Evolutionary conservation across 1,284 basidiomycete genomes (phyloP), one percentile per base, ranked within the genome.

Genomic region (Cutaneotrichosporon spelunceum): DNA sequence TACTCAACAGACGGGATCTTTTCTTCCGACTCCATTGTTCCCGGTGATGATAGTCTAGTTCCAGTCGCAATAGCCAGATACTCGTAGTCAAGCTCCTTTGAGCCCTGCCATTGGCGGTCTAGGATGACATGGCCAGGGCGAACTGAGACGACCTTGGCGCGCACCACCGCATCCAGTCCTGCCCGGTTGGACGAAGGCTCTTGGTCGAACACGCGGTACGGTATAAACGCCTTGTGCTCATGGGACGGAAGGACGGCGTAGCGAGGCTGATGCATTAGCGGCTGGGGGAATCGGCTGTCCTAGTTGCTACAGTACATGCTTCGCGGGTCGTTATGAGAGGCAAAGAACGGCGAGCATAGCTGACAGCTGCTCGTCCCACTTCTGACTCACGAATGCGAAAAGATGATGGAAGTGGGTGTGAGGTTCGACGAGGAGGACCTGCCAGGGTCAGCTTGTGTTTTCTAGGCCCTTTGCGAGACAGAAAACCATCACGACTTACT

Each of bases 141-240:
- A 7, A 68, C 65, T 0, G 23, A 27, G 9, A 65, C 13, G 9
- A 58, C 67, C 19, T 52, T 53, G 23, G 64, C 64, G 19, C 55
- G 65, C n/a, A 67, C 59, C 27, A 67, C 57, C 5, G 53, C 29
- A 53, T 68, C 65, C 9, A 34, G 39, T 16, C 39, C 39, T 16
- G 19, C 19, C 3, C 39, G 39, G 19, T 8, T n/a, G 1, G 39
- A 26, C 45, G 23, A 26, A 8, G 8, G 45, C 11, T 55, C 48
- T 13, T 57, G n/a, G 36, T 48, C 14, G 30, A 64, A 59, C 13
- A 67, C 34, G 26, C 53, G 67, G 71, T 81, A 83, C 1, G 69
- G 81, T 78, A 78, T 72, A 83, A 86, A 87, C 21, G 86, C 86
- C 80, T 88, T 88, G 78, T 88, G 84, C 75, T 88, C 87, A 70